Conservation (phyloP, 139 green algal genomes). For the Pseudopediastrum boryanum region DNA sequence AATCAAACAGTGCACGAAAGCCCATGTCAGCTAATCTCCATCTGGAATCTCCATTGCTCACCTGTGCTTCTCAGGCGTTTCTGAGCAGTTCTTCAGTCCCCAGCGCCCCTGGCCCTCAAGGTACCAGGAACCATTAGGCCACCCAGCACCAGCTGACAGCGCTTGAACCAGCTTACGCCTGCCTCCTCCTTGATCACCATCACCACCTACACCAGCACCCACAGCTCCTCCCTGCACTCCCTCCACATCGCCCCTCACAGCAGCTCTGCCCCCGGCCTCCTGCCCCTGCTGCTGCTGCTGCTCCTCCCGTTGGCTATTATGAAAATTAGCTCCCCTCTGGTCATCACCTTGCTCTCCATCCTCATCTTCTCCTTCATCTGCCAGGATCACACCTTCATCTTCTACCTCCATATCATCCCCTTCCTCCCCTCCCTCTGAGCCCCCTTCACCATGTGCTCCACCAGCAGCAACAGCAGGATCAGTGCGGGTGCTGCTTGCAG, state of each 20-base stretch:
- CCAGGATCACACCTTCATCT: no score
- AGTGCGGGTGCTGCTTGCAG: no score
- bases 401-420: no score
- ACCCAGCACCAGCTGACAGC: conserved; percentile 21
- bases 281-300: background rate
- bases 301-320: background rate
- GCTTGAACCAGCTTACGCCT: background rate
- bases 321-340: background rate
- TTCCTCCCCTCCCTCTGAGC: no score
- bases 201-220: background rate
- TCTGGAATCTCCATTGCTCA: no score
- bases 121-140: conserved; percentile 55
- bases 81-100: conserved; percentile 49
- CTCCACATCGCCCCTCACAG: background rate
- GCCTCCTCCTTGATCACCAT: background rate
- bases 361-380: background rate
- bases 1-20: no score
- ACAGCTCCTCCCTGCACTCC: background rate
- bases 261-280: background rate
- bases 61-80: no score
- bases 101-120: conserved; percentile 55
- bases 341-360: background rate
- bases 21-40: no score
- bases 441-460: no score
- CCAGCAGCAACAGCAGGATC: no score